Base-by-base conservation (phyloP, 331 rosid species). In the Phaseolus coccineus region DNA sequence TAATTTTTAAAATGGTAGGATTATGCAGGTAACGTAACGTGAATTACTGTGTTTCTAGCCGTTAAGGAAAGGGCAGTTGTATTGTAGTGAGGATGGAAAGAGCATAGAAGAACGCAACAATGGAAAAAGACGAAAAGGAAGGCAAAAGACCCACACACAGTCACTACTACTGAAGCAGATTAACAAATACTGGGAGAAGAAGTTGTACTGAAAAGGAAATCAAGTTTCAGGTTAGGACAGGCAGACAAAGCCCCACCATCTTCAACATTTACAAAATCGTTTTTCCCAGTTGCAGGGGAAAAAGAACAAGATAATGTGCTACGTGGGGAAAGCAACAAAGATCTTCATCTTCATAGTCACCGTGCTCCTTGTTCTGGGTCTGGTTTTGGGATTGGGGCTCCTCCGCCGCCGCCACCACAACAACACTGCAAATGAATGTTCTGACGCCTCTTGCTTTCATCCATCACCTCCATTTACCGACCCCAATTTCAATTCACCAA, bases 311-410 rank as follows among this genome's bases (percentile, higher is more conserved):
- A 42, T 3, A 51, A 82, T 95, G 97, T 96, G 99, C 79, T 96
- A 91, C 79, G 98, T 96, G 70, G 99, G 99, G 35, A 96, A 96
- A 88, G 99, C 99, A 79, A 93, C 99, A 69, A 96, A 96, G 99
- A 96, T 96, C 98, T 96, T 96, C 96, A 93, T 96, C 79, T 96
- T 96, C 89, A 69, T 96, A 7, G 86, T 91, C n/a, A 93, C 98
- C 93, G 2, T 88, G 7, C 84, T 96, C 4, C 84, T 93, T 28
- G 92, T 93, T 65, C 76, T 88, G 0, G 98, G 97, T 3, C 87
- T 96, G 1, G 84, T 93, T 66, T 71, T 96, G 63, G 98, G 97
- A 81, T 85, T 93, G 1, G 91, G 92, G 3, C 35, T 93, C 52
- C 67, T 91, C 2, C 98, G 82, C 61, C 97, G 83, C 31, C 82